A percentile compares a stretch with the other conserved stretches of the same genome.
phyloP scores from a whole-genome alignment of 257 asterid genomes.

The Verbascum thapsus region DNA sequence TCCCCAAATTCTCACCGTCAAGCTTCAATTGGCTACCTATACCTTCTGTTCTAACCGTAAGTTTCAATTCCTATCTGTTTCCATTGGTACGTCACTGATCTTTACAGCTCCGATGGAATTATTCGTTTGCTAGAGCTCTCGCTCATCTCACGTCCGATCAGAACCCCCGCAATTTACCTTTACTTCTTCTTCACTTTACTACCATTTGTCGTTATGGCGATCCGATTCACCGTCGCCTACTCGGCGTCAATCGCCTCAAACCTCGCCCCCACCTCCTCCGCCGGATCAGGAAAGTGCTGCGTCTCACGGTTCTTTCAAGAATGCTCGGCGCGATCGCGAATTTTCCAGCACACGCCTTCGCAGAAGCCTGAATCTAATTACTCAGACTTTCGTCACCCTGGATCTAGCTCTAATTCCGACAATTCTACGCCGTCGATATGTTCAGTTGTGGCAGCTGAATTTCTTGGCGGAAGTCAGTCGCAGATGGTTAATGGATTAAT shows the following conservation, averaged over 20 bases:
- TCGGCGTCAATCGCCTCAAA: slow-evolving; percentile 70
- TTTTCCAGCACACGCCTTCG: slow-evolving; percentile 39
- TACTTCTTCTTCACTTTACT: slow-evolving; percentile 40
- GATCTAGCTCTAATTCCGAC: slow-evolving; percentile 19
- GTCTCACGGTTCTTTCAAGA: slow-evolving; percentile 57
- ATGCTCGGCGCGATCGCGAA: slow-evolving; percentile 43
- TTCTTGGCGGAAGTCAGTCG: slow-evolving; percentile 48
- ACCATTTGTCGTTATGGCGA: slow-evolving; percentile 65
- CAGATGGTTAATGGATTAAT: slow-evolving; percentile 52
- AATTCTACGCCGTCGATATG: slow-evolving; percentile 22
- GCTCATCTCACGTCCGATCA: slow-evolving; percentile 27
- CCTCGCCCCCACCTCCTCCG: slow-evolving; percentile 45
- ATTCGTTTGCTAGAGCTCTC: slow-evolving; percentile 37
- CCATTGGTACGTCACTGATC: slow-evolving; percentile 34
- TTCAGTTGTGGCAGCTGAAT: slow-evolving; percentile 47
- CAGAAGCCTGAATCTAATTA: slow-evolving; percentile 36
- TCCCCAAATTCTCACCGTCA: not conserved
- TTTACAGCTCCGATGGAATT: slow-evolving; percentile 34
- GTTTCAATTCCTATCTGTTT: slow-evolving; percentile 40
- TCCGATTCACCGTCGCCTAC: slow-evolving; percentile 63
- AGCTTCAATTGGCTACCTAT: not conserved
- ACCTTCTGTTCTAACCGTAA: slow-evolving; percentile 28
- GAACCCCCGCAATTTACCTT: slow-evolving; percentile 47
- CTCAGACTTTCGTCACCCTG: slow-evolving; percentile 44
- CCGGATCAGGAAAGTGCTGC: slow-evolving; percentile 46